Base-by-base conservation (phyloP, 202 grass and related monocot species). In the Digitaria exilis region DNA sequence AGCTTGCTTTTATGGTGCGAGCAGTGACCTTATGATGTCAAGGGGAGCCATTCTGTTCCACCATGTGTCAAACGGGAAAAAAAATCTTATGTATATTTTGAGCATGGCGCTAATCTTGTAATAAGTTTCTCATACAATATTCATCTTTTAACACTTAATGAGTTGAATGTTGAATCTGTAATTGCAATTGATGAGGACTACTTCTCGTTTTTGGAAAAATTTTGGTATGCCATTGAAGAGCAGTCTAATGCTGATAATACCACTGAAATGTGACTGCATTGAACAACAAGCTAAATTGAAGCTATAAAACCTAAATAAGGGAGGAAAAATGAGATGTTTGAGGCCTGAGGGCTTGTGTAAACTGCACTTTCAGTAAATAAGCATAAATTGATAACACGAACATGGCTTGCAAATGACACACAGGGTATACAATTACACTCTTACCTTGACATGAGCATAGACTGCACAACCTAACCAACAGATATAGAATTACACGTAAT, bases 41-140 rank as follows among this genome's bases (percentile, higher is more conserved):
- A 18, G 54, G 16, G 65, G 60, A 51, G 19, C 71, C 43, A 13
- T 78, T 72, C 18, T 69, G 68, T 61, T 74, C 11, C 74, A 66
- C 8, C 58, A 26, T 84, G 57, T 73, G 73, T 71, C 11, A 24
- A 73, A 57, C 14, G 43, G 44, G n/a, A n/a, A n/a, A n/a, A n/a
- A 79, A 69, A 56, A 73, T 22, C 34, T 18, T n/a, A 10, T 26
- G 18, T 78, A 5, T 37, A 37, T 44, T 72, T 30, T 66, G 22
- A 58, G 28, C 46, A n/a, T 68, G 56, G n/a, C 49, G 43, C 13
- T 75, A 74, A 43, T 55, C 12, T 31, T 22, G 22, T 51, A 71
- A 21, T 35, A 25, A 48, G 31, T 58, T 59, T 75, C 35, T 68
- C 51, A 68, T 30, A 55, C 19, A 55, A 55, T 18, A n/a, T 9